Evolutionary conservation across 768 basidiomycete species (phyloP).

Genomic region (Amanita inopinata): DNA sequence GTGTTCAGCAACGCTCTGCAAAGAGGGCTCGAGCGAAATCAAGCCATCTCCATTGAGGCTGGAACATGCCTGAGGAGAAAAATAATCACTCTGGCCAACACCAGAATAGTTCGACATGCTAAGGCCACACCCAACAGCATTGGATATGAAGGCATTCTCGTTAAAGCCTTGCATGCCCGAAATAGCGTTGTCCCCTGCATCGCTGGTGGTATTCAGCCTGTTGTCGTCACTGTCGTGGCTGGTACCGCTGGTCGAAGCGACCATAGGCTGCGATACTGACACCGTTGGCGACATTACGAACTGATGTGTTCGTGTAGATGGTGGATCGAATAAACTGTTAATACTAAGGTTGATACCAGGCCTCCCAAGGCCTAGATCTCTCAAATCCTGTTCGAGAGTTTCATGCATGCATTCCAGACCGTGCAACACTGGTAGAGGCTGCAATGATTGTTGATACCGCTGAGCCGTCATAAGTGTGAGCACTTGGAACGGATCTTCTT

Average conservation of each 20-base stretch:
- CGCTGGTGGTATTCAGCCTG: no score
- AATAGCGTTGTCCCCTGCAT: no score
- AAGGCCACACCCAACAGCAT: no score
- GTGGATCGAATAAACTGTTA: background rate
- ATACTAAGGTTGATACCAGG: constrained; percentile 2
- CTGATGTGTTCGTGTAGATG: constrained; percentile 1
- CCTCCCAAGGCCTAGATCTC: constrained; percentile 20
- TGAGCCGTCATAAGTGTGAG: background rate
- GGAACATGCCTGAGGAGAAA: no score
- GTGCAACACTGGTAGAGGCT: background rate
- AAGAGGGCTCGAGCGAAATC: background rate
- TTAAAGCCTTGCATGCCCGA: no score
- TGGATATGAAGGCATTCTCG: no score
- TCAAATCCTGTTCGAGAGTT: constrained; percentile 46
- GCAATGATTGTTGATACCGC: constrained; percentile 6
- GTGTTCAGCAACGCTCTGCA: constrained; percentile 6
- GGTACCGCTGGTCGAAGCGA: no score
- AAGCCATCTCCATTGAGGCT: background rate
- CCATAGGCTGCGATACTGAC: no score
- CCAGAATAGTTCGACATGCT: no score
- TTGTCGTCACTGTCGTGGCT: no score
- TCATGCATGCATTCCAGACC: constrained; percentile 30
- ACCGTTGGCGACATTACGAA: no score
- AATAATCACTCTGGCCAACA: no score
- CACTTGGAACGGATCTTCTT: constrained; percentile 8